A percentile compares a stretch with the other conserved stretches of the same genome.
Evolutionary conservation across 192 early-diverging fungal genomes (phyloP).

Genomic region (Linnemannia hyalina): DNA sequence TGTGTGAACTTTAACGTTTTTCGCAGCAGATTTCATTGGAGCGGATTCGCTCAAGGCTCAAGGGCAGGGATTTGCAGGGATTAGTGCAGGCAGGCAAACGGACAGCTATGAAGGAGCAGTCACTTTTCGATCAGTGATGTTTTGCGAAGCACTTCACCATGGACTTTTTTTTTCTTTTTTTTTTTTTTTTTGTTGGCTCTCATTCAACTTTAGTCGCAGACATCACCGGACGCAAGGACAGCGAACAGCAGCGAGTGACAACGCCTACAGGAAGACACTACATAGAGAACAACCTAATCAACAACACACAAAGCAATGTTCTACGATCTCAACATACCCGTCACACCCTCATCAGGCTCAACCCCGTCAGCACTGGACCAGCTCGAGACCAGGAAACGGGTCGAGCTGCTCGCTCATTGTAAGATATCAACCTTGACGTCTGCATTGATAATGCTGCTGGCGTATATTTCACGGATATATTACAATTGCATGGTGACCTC

Average conservation of each 20-base stretch:
- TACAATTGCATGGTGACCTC: no score
- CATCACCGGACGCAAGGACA: not conserved
- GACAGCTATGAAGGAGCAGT: not conserved
- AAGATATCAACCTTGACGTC: constrained; percentile 6
- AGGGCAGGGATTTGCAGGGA: no score
- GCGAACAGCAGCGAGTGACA: not conserved
- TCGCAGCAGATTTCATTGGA: not conserved
- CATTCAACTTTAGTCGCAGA: not conserved
- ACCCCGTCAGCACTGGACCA: constrained; percentile 43
- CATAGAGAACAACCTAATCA: not conserved
- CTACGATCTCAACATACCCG: constrained; percentile 70
- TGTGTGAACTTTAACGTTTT: constrained; percentile 3
- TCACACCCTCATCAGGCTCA: constrained; percentile 35
- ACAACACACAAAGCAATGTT: constrained; percentile 56
- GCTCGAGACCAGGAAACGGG: constrained; percentile 58
- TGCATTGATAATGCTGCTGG: not conserved
- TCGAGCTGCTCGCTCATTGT: constrained; percentile 64
- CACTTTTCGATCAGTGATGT: not conserved
- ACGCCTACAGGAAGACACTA: not conserved
- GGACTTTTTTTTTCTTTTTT: constrained; percentile 4
- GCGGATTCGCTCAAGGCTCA: not conserved
- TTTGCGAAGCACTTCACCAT: constrained; percentile 1
- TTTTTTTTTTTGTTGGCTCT: not conserved
- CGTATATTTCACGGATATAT: not conserved
- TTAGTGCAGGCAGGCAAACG: not conserved